Base-by-base conservation (phyloP, 2,329 filamentous ascomycete genomes). In the Monosporascus sp. region DNA sequence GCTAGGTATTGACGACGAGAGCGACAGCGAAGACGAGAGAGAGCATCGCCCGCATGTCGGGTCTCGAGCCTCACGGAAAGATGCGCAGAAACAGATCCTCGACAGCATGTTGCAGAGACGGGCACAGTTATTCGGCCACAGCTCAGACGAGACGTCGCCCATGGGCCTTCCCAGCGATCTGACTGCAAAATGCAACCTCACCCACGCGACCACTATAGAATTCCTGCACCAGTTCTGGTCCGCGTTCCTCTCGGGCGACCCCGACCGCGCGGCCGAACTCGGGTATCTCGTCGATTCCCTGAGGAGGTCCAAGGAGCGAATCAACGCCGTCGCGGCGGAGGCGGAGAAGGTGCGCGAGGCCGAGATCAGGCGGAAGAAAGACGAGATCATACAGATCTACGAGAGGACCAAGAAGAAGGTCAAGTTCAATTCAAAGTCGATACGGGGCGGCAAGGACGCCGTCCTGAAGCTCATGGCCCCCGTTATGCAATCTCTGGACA, bases 161-260 rank as follows among this genome's bases (percentile, higher is more conserved):
- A 88, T 78, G 83, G 75, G 77, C 11, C 62, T 85, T 24, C 74
- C 85, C 3, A 64, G 73, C 2, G 76, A 80, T 2, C 73, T 88
- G 20, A 74, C 81, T 4, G 77, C 84, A 44, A 81, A 81, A 52
- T 84, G 82, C 59, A 73, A 72, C 41, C 70, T 84, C 52, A 96
- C 93, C 0, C 91, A 97, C 68, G 92, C 92, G 50, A 99, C 94
- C 0, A 95, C 90, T 0, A 87, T 89, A 38, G 94, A 99, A 66
- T 99, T 97, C 64, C 75, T 99, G n/a, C 89, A 93, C 63, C 95
- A 97, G 69, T 99, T 99, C 74, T 99, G 93, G 93, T 81, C 83
- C 37, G 85, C 92, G 0, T 99, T 96, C 65, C 79, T 96, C 25
- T 97, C 92, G 0, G 93, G 92, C 15, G 90, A 97, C 65, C 74